Conservation (phyloP, 2,329 filamentous ascomycete species). For the Penicillium sp. region DNA sequence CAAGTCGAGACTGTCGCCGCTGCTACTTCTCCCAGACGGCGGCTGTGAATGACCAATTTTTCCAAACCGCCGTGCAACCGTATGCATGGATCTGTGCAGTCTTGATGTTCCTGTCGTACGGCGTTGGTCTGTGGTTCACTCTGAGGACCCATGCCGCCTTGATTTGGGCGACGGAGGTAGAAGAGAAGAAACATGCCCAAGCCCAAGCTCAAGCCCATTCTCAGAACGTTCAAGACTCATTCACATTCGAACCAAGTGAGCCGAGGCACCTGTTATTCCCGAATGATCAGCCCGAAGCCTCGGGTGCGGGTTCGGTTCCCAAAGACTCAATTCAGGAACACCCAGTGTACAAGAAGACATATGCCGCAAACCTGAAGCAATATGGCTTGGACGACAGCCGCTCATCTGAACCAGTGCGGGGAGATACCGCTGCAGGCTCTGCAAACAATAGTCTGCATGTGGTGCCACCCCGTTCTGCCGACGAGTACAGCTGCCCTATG, state of each 20-base stretch:
- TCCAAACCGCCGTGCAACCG: constrained; percentile 83
- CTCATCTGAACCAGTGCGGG: constrained; percentile 36
- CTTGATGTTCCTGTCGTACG: constrained; percentile 86
- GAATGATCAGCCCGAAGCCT: constrained; percentile 31
- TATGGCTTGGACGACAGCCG: constrained; percentile 67
- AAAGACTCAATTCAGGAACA: constrained; percentile 78
- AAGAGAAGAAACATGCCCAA: constrained; percentile 66
- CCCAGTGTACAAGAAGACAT: constrained; percentile 86
- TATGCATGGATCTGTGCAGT: constrained; percentile 88
- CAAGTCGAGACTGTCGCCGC: constrained; percentile 72
- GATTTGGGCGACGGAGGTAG: constrained; percentile 87
- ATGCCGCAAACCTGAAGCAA: constrained; percentile 86
- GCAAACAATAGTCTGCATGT: constrained; percentile 61
- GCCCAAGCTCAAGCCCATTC: constrained; percentile 7
- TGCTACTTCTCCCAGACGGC: constrained; percentile 93
- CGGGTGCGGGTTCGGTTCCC: constrained; percentile 49
- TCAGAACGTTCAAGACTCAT: constrained; percentile 28
- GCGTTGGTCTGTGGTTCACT: constrained; percentile 94
- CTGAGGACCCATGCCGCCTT: constrained; percentile 92
- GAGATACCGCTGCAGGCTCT: constrained; percentile 22
- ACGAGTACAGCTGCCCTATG: constrained; percentile 39
- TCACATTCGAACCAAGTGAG: constrained; percentile 27
- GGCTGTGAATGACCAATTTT: constrained; percentile 83
- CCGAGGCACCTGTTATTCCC: constrained; percentile 34
- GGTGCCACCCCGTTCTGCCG: constrained; percentile 68